phyloP scores from a whole-genome alignment of 345 rosid species.

The Salix udensis region DNA sequence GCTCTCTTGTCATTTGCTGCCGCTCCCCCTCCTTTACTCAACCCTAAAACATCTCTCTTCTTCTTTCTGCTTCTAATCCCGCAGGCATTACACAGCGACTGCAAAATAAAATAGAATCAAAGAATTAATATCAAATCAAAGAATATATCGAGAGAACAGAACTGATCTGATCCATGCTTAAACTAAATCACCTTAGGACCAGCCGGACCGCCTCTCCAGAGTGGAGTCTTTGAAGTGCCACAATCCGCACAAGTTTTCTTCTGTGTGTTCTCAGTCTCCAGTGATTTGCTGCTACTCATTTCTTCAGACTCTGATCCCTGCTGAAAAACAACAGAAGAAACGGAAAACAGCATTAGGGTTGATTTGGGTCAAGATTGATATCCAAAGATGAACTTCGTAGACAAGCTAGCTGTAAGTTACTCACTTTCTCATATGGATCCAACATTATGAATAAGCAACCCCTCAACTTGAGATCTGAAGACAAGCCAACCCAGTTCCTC shows the following conservation, averaged over 20 bases:
- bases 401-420: neutral
- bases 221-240: conserved; percentile 85
- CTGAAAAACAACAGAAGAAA: neutral
- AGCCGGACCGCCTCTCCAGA: conserved; percentile 98
- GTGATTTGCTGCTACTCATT: conserved; percentile 15
- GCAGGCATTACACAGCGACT: conserved; percentile 96
- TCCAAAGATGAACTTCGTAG: neutral
- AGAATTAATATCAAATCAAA: conserved; percentile 5
- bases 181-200: conserved; percentile 74
- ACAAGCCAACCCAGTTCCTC: conserved; percentile 7
- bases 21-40: conserved; percentile 28
- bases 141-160: neutral
- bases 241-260: conserved; percentile 88
- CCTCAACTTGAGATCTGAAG: conserved; percentile 15
- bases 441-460: conserved; percentile 4
- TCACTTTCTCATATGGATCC: conserved; percentile 32
- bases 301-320: conserved; percentile 20
- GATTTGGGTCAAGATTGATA: neutral
- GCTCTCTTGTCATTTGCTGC: conserved; percentile 46
- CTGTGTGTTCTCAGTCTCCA: conserved; percentile 28
- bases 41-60: conserved; percentile 49
- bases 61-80: conserved; percentile 97
- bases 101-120: conserved; percentile 4
- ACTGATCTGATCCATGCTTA: neutral
- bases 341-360: neutral